Percentiles rank a stretch among this genome's conserved stretches.
phyloP scores from a whole-genome alignment of 23 red algal species.

The Cyanidioschyzon merolae region DNA sequence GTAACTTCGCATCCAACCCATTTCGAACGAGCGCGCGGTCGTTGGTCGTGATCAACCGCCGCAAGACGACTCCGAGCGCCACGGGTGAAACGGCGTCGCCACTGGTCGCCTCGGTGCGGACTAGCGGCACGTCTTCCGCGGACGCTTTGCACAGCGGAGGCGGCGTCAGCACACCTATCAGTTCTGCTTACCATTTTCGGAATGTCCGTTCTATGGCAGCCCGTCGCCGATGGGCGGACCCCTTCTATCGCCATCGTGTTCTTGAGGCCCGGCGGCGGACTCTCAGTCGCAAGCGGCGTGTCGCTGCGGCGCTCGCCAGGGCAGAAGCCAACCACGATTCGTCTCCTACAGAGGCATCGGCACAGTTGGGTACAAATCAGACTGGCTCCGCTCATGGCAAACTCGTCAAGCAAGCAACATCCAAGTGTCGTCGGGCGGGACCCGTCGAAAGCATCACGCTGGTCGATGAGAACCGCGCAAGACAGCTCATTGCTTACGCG shows the following conservation, averaged over 20 bases:
- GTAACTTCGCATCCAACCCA: too few relatives aligned
- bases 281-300: background rate
- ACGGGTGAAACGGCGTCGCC: too few relatives aligned
- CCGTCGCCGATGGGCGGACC: background rate
- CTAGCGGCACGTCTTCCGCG: too few relatives aligned
- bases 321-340: background rate
- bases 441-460: slow-evolving; percentile 12
- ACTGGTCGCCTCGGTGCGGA: too few relatives aligned
- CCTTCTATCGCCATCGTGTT: background rate
- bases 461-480: background rate
- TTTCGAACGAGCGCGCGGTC: too few relatives aligned
- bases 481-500: slow-evolving; percentile 11
- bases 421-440: background rate
- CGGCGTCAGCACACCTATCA: background rate
- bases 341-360: background rate
- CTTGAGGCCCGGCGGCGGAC: slow-evolving; percentile 12
- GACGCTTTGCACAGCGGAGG: too few relatives aligned
- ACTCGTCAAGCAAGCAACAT: background rate
- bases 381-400: background rate
- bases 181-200: background rate
- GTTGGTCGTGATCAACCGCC: too few relatives aligned
- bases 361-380: background rate
- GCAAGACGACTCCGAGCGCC: too few relatives aligned
- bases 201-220: background rate
- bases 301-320: background rate